These are phyloP conservation scores for Ophiostoma triangulosporum DNA, from an alignment of 2,329 filamentous ascomycete species.

Conservation along the genomic window DNA sequence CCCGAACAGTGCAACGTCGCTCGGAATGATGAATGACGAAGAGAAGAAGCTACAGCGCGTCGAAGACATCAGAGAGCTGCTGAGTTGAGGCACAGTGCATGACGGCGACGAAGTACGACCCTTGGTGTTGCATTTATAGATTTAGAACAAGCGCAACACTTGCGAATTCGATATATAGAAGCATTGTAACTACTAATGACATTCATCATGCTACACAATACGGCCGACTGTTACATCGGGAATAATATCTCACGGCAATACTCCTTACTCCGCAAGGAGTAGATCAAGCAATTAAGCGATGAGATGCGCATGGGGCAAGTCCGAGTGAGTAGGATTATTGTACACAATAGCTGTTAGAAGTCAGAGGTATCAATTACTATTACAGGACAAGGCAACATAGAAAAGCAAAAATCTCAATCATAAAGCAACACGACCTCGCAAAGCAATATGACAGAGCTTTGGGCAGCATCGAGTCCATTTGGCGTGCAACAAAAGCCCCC, in stretches of 20 bases:
- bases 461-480: no score
- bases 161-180: neutral
- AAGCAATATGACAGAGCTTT: no score
- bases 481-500: neutral
- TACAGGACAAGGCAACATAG: neutral
- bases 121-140: neutral
- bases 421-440: neutral
- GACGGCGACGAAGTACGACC: neutral
- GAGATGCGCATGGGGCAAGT: neutral
- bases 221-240: neutral
- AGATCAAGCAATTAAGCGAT: neutral
- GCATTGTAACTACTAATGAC: neutral
- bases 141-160: no score
- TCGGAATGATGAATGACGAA: slow-evolving; percentile 91
- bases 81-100: slow-evolving; percentile 37
- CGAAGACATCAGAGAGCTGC: slow-evolving; percentile 84
- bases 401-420: neutral
- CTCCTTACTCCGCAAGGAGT: neutral
- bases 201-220: neutral
- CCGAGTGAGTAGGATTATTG: neutral
- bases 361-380: no score
- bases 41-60: slow-evolving; percentile 83
- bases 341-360: no score
- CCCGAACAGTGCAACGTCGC: slow-evolving; percentile 60
- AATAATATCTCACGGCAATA: neutral